phyloP scores from a whole-genome alignment of 2,329 filamentous ascomycete genomes.

The Clarireedia sp. region DNA sequence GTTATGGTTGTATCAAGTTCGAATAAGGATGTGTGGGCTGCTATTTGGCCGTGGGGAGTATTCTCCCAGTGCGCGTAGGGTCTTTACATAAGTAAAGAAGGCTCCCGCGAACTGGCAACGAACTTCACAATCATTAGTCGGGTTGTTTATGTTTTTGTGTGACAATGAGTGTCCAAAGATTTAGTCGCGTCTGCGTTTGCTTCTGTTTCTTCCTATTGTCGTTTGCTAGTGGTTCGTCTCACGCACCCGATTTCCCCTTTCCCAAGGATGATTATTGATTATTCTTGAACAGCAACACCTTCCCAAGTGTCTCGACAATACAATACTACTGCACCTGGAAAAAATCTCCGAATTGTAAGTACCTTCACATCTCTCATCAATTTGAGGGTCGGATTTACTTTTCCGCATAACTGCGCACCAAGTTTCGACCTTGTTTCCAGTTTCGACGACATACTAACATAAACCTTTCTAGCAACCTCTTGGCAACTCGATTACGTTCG shows the following conservation, averaged over 20 bases:
- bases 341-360: slow-evolving; percentile 6
- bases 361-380: background rate
- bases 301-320: background rate
- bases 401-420: background rate
- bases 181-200: background rate
- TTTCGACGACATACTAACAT: background rate
- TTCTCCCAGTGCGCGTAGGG: background rate
- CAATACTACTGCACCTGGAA: background rate
- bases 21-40: too few relatives aligned
- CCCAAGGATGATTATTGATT: background rate
- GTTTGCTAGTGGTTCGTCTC: slow-evolving; percentile 4
- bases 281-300: background rate
- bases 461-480: slow-evolving; percentile 21
- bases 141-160: too few relatives aligned
- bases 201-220: slow-evolving; percentile 1
- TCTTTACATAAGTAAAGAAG: slow-evolving; percentile 4
- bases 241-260: background rate
- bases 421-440: background rate
- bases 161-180: background rate
- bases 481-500: slow-evolving; percentile 33
- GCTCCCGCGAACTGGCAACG: background rate
- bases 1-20: too few relatives aligned
- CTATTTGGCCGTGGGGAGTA: too few relatives aligned
- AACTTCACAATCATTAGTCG: too few relatives aligned
- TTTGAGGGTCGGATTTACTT: background rate